Evolutionary conservation across 139 green algal genomes (phyloP), one percentile per base, ranked within the genome.

Genomic region (Haematococcus lacustris): DNA sequence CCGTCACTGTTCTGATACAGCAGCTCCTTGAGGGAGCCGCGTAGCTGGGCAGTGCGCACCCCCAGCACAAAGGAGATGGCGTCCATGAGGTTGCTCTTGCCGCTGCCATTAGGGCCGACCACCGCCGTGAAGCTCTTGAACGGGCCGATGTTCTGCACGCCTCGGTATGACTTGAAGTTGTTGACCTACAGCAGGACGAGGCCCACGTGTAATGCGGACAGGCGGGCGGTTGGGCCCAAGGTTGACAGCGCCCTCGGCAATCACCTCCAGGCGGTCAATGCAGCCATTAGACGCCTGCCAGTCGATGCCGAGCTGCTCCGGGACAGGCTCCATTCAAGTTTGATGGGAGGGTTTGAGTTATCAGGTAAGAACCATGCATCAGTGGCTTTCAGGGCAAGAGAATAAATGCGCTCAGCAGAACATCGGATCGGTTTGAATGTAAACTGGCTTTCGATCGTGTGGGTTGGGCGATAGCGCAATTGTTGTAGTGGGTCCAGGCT

Each of bases 81-180:
- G 69, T 99, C 95, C 95, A 98, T 98, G 1, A 99, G 78, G 76
- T 99, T 99, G 39, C 83, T 93, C 78, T 99, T 99, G 50, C 95
- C 95, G 59, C 82, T 88, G 47, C 95, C 95, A 76, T 95, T 89
- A 7, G 95, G 95, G 0, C 95, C 95, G 51, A 99, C 91, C 6
- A 99, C 87, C 2, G 92, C 91, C 38, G 92, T 98, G 76, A 99
- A 98, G 38, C 88, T 67, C 35, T 87, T 83, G 80, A 98, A 98
- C 3, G 95, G 95, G 3, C 95, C 95, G 35, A 99, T 96, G 3
- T 76, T 59, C 70, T 97, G 88, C 9, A 71, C 68, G 0, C 95
- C 94, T 7, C 85, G 72, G 80, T 99, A 99, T 28, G 78, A 91
- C 74, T 98, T 98, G 83, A 98, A 98, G 73, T 97, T 94, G 33